A percentile compares a stretch with the other conserved stretches of the same genome.
These are phyloP conservation scores for Hippophae rhamnoides DNA, from an alignment of 306 rosid species.

Conservation along the genomic window DNA sequence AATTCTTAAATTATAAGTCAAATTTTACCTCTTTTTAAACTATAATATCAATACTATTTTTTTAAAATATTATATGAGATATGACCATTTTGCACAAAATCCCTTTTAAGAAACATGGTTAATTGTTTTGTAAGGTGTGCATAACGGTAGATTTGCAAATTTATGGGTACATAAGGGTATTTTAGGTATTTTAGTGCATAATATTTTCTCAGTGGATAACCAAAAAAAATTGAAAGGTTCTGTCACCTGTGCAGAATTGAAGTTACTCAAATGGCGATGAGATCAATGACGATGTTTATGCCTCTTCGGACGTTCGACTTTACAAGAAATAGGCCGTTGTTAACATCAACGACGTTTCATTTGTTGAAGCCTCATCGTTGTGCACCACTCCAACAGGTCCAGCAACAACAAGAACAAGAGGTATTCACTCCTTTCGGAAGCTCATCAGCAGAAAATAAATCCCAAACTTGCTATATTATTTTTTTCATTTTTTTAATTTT, in stretches of 20 bases:
- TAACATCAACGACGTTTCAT: slow-evolving; percentile 9
- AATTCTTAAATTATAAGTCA: too few relatives aligned
- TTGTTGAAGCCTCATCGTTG: slow-evolving; percentile 34
- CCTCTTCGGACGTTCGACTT: slow-evolving; percentile 14
- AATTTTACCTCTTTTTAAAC: too few relatives aligned
- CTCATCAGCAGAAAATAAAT: neutral
- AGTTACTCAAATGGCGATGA: slow-evolving; percentile 28
- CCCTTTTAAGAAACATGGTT: too few relatives aligned
- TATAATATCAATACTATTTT: too few relatives aligned
- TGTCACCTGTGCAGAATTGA: neutral
- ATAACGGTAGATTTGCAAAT: slow-evolving; percentile 23
- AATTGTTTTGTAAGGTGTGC: neutral
- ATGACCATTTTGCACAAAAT: too few relatives aligned
- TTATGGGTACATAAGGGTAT: neutral
- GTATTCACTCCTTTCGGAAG: slow-evolving; percentile 11
- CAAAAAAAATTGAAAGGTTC: neutral
- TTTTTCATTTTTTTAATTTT: neutral
- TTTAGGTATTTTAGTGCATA: neutral
- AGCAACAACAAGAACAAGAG: slow-evolving; percentile 21
- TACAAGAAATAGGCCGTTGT: slow-evolving; percentile 2
- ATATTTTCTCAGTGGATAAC: slow-evolving; percentile 16
- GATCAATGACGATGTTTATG: slow-evolving; percentile 18
- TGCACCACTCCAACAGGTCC: slow-evolving; percentile 31
- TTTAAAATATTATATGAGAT: too few relatives aligned
- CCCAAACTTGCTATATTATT: neutral